Base-by-base conservation (phyloP, 306 rosid genomes). In the Ormosia semicastrata region DNA sequence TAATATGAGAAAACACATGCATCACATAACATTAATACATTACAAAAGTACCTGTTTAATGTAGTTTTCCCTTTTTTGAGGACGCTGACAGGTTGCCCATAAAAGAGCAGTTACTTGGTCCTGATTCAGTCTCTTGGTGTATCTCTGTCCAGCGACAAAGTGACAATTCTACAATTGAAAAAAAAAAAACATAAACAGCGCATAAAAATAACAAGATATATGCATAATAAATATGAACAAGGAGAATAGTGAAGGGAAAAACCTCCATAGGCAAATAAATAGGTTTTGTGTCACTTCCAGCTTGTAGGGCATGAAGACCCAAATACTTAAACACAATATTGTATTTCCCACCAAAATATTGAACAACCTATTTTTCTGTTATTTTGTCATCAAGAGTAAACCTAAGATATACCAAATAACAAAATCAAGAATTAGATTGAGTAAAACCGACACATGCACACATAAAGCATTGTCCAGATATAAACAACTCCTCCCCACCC, bases 231-330 rank as follows among this genome's bases (percentile, higher is more conserved):
- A 24, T 24, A 29, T 29, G 53, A 10, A 29, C 2, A n/a, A 1
- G 10, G 14, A 63, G 24, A 24, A n/a, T 40, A 10, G 2, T 10
- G 5, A 14, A 76, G 54, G 50, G 29, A 36, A 59, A 74, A 46
- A 94, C 98, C 97, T 94, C 98, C 91, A 92, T 87, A 0, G 98
- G 98, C 65, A 94, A 66, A 81, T 74, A 92, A 9, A 13, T 24
- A 4, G 97, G 97, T 9, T 72, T 94, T 0, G 86, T 6, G 58
- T 91, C 89, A 53, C 75, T 89, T n/a, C 98, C 98, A 41, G 93
- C 84, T 83, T 88, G 91, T 4, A 95, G 62, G 8, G 99, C 99
- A 54, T 97, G 97, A 81, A 92, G 83, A 47, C 3, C 8, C 40
- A 36, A 15, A 72, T 7, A 10, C 46, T 49, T 36, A 0, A 92